Evolutionary conservation across 805 yeast genomes (phyloP).

Genomic region (Suhomyces faveliae): DNA sequence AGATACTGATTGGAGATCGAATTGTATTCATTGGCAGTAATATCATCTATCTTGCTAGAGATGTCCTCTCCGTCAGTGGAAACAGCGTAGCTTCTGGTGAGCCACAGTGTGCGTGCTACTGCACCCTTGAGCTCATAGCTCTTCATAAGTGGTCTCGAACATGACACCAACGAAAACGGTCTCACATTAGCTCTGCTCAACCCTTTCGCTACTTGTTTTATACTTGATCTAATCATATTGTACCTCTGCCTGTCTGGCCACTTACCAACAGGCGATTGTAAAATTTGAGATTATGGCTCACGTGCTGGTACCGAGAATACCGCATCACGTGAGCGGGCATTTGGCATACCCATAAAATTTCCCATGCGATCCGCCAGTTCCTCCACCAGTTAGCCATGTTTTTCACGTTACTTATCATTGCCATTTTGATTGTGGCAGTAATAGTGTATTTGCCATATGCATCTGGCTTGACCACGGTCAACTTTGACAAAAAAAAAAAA

Average conservation of each 20-base stretch:
- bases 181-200: background rate
- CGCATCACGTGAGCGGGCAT: background rate
- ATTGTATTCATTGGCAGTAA: constrained; percentile 60
- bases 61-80: constrained; percentile 55
- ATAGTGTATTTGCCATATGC: constrained; percentile 47
- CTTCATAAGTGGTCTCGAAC: background rate
- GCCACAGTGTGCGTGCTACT: constrained; percentile 1
- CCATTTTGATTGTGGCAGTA: constrained; percentile 41
- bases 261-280: background rate
- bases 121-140: background rate
- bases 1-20: constrained; percentile 62
- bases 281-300: background rate
- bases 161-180: background rate
- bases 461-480: constrained; percentile 48
- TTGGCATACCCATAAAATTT: background rate
- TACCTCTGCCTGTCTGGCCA: background rate
- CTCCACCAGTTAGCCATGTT: constrained; percentile 25
- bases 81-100: constrained; percentile 14
- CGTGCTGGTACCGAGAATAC: background rate
- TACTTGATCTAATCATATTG: background rate
- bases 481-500: constrained; percentile 15
- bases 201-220: background rate
- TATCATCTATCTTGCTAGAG: constrained; percentile 48
- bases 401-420: constrained; percentile 35
- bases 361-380: background rate